Evolutionary conservation across 2,329 filamentous ascomycete species (phyloP), one percentile per base, ranked within the genome.

Genomic region (Monilinia fructicola): DNA sequence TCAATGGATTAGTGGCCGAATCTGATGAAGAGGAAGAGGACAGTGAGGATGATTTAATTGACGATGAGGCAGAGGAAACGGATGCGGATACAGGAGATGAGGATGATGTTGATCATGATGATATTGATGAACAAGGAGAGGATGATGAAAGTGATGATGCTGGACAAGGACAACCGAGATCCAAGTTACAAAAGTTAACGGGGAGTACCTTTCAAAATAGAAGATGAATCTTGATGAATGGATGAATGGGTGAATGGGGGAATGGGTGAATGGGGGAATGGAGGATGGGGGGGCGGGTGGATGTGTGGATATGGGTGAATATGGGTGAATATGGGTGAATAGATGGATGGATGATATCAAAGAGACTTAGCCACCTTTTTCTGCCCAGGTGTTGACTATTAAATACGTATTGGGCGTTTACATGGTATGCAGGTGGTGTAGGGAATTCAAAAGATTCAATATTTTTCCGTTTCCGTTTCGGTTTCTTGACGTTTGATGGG

Each of bases 1-100:
- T 76, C 38, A 79, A 78, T 58, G 81, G 82, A 61, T 79, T 81
- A 70, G 78, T 82, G 60, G 78, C 80, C 7, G 80, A 82, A 65
- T 79, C 78, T 3, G 82, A 84, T 6, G 83, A 81, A 14, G 81
- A 80, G 64, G 82, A 83, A 58, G 78, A 75, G 4, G 74, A 75
- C 72, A 78, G 54, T 0, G 76, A 78, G 56, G 78, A 81, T 26
- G 79, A 76, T 23, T 68, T 84, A 52, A 72, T 85, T 58, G 83
- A 85, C 67, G 81, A 83, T 50, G 81, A 82, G 72, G 82, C 81
- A 4, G 81, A 82, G 69, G 82, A 83, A 72, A 76, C 76, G 9
- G 75, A 77, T 68, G 74, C 68, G 2, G 76, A 77, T 53, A 67
- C 70, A 3, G 73, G 69, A 6, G 75, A 77, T 55, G 82, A 83